phyloP scores from a whole-genome alignment of 768 basidiomycete genomes.

The Amanita polypyramis region DNA sequence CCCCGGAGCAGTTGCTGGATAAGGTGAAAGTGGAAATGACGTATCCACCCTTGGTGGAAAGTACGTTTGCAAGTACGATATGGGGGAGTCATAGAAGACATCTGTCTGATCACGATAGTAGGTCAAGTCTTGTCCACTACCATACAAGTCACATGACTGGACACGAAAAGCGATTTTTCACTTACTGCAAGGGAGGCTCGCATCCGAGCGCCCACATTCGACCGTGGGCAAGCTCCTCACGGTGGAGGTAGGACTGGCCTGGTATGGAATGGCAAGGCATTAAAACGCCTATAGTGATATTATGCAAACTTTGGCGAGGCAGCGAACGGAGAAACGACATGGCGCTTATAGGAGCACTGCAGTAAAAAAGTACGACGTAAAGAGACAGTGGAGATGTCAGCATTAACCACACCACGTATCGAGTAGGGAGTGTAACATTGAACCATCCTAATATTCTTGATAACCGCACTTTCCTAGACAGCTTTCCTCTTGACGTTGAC shows the following conservation, averaged over 20 bases:
- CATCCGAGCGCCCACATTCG: conserved; percentile 82
- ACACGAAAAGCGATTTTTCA: conserved; percentile 6
- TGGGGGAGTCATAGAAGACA: conserved; percentile 68
- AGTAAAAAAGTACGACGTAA: conserved; percentile 70
- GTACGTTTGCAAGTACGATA: conserved; percentile 47
- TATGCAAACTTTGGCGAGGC: conserved; percentile 32
- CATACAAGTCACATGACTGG: neutral
- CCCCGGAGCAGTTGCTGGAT: conserved; percentile 42
- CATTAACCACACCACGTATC: conserved; percentile 33
- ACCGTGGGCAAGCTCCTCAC: conserved; percentile 46
- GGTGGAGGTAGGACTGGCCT: conserved; percentile 82
- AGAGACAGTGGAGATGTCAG: conserved; percentile 50
- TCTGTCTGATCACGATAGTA: conserved; percentile 74
- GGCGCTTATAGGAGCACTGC: conserved; percentile 68
- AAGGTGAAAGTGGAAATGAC: conserved; percentile 53
- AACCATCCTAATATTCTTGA: neutral
- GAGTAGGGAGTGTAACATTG: conserved; percentile 22
- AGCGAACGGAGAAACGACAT: conserved; percentile 55
- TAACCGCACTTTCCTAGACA: neutral
- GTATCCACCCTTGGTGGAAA: conserved; percentile 60
- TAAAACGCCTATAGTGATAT: conserved; percentile 57
- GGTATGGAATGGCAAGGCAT: conserved; percentile 98
- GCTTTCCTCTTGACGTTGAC: conserved; percentile 5
- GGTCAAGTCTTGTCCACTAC: conserved; percentile 38
- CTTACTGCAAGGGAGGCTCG: conserved; percentile 84